Evolutionary conservation across 2,329 filamentous ascomycete genomes (phyloP).

Genomic region (Coniochaeta sp.): DNA sequence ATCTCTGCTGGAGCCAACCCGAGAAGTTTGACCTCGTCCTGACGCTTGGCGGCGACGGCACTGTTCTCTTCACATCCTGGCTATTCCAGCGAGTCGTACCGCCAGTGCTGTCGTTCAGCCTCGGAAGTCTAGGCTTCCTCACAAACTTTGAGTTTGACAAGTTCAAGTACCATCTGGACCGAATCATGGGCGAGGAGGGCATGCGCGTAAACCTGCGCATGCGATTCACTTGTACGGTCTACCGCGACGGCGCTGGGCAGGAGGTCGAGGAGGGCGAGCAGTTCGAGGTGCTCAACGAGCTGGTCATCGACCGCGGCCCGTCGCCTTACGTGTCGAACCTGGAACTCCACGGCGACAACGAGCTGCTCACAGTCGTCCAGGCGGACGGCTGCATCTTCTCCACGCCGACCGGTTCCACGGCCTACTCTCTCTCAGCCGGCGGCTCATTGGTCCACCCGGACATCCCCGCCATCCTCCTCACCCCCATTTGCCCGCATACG

Average conservation of each 20-base stretch:
- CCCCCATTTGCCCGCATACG: conserved; percentile 95
- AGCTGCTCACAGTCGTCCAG: conserved; percentile 90
- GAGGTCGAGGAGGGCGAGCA: conserved; percentile 83
- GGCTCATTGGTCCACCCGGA: conserved; percentile 94
- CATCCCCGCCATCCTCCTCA: conserved; percentile 92
- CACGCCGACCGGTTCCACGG: conserved; percentile 89
- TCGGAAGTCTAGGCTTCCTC: conserved; percentile 81
- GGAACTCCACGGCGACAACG: conserved; percentile 91
- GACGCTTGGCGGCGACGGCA: conserved; percentile 80
- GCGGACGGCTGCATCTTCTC: conserved; percentile 97
- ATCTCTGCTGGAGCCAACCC: conserved; percentile 87
- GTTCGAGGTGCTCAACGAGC: conserved; percentile 96
- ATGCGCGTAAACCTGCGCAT: conserved; percentile 98
- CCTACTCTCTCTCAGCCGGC: conserved; percentile 92
- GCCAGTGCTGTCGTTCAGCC: conserved; percentile 75
- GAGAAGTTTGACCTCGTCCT: conserved; percentile 94
- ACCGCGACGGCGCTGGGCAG: conserved; percentile 60
- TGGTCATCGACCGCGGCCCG: conserved; percentile 95
- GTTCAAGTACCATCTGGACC: conserved; percentile 80
- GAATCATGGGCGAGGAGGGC: conserved; percentile 85
- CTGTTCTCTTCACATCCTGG: conserved; percentile 83
- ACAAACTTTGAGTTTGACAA: conserved; percentile 82
- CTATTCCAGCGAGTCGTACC: conserved; percentile 87
- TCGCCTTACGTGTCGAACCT: conserved; percentile 96
- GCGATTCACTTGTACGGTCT: conserved; percentile 98